Base-by-base conservation (phyloP, 169 alveolate species). In the Eimeria praecox region DNA sequence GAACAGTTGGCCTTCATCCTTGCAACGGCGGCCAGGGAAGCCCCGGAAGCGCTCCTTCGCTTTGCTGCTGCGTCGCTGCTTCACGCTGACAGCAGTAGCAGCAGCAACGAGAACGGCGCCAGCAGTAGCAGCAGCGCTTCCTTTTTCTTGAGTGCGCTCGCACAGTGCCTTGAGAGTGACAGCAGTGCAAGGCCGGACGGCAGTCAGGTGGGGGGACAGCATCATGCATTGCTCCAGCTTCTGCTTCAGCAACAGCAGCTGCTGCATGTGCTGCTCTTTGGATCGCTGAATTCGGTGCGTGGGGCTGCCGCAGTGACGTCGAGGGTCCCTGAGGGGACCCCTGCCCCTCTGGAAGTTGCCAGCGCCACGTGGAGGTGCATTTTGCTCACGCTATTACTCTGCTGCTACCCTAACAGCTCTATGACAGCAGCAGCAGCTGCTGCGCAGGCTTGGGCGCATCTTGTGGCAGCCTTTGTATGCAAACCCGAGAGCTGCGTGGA, bases 1-100 rank as follows among this genome's bases (percentile, higher is more conserved):
- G 92, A 85, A 78, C 92, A 85, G 77, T 69, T 85, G 80, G 92
- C 78, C 78, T 56, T 30, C 30, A 59, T 85, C 46, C 71, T 56
- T 85, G 92, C 92, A 12, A 85, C 92, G 69, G 92, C 92, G 44
- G 92, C 92, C 40, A 85, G 92, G 54, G 92, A 85, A 38, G 42
- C 92, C 64, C 92, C 92, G 54, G 92, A 52, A 20, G 77, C 78
- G 35, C 92, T 85, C 42, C 92, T 85, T 54, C 64, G 78, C 56
- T 85, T 85, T 49, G 92, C 80, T 54, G 92, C 78, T 35, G 92
- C 92, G 3, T 85, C 92, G 38, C 49, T 85, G 92, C 78, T 54
- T 40, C 54, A 40, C 35, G 42, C 49, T 82, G 90, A 22, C 69
- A 82, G 46, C 69, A 35, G 54, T 35, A 83, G 54, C 56, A 83